Conservation (phyloP, 805 yeast species). For the Nakazawaea siamensis region DNA sequence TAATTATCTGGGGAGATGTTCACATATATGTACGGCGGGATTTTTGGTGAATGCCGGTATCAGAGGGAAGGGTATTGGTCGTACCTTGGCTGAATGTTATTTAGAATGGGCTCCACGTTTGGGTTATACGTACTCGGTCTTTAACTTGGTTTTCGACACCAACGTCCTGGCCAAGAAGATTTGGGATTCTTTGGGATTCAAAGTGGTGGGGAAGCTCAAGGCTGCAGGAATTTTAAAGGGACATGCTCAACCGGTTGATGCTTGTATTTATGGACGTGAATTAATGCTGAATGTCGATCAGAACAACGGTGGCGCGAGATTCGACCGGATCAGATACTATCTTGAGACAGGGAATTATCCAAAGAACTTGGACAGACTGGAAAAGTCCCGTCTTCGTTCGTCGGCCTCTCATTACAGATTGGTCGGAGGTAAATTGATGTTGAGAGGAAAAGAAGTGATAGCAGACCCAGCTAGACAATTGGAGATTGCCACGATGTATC, state of each 20-base stretch:
- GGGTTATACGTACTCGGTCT: slow-evolving; percentile 78
- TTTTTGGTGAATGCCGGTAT: slow-evolving; percentile 90
- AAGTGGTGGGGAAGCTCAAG: slow-evolving; percentile 69
- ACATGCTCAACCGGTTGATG: slow-evolving; percentile 78
- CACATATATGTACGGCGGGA: slow-evolving; percentile 87
- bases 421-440: slow-evolving; percentile 61
- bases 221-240: slow-evolving; percentile 88
- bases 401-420: slow-evolving; percentile 71
- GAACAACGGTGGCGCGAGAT: slow-evolving; percentile 46
- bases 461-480: slow-evolving; percentile 67
- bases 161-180: slow-evolving; percentile 77
- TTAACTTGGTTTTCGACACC: slow-evolving; percentile 83
- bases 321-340: slow-evolving; percentile 71
- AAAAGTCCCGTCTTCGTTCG: slow-evolving; percentile 80
- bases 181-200: slow-evolving; percentile 69
- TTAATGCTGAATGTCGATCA: slow-evolving; percentile 49
- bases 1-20: slow-evolving; percentile 85
- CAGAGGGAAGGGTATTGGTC: slow-evolving; percentile 86
- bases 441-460: slow-evolving; percentile 79
- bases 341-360: slow-evolving; percentile 85
- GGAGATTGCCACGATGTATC: slow-evolving; percentile 65
- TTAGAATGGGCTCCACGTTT: slow-evolving; percentile 86
- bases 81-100: slow-evolving; percentile 74
- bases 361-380: slow-evolving; percentile 69
- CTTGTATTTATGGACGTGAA: slow-evolving; percentile 77